These are phyloP conservation scores for Suillus clintonianus DNA, from an alignment of 768 basidiomycete genomes.

Conservation along the genomic window DNA sequence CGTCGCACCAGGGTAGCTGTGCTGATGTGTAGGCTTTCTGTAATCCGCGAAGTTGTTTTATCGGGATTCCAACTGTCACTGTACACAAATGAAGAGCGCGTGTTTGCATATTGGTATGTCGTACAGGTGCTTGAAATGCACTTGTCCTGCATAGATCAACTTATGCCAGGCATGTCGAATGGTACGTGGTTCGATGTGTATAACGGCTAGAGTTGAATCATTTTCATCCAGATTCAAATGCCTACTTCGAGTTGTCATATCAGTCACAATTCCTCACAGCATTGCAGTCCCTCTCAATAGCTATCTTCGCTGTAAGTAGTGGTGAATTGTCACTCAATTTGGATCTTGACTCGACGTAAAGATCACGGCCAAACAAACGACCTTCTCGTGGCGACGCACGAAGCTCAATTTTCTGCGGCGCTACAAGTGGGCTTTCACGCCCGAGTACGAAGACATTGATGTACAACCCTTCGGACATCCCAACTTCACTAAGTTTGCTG, in stretches of 20 bases:
- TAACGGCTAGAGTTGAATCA: slow-evolving; percentile 2
- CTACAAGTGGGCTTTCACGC: slow-evolving; percentile 77
- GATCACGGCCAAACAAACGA: slow-evolving; percentile 50
- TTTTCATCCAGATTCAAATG: slow-evolving; percentile 17
- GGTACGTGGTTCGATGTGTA: slow-evolving; percentile 29
- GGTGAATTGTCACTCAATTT: not conserved
- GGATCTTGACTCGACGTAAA: slow-evolving; percentile 19
- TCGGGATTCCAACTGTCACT: slow-evolving; percentile 80
- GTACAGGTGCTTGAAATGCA: slow-evolving; percentile 59
- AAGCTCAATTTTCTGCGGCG: slow-evolving; percentile 61
- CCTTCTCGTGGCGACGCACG: slow-evolving; percentile 51
- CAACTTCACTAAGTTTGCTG: slow-evolving; percentile 50
- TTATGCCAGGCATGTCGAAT: slow-evolving; percentile 41
- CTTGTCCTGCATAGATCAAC: slow-evolving; percentile 50
- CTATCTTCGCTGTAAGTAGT: slow-evolving; percentile 53
- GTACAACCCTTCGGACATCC: slow-evolving; percentile 54
- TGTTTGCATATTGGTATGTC: slow-evolving; percentile 79
- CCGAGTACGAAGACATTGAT: slow-evolving; percentile 56
- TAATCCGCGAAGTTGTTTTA: slow-evolving; percentile 66
- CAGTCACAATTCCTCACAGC: slow-evolving; percentile 56
- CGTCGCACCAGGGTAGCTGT: slow-evolving; percentile 48
- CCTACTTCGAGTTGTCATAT: slow-evolving; percentile 49
- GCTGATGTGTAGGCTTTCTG: slow-evolving; percentile 58
- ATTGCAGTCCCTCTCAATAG: slow-evolving; percentile 55
- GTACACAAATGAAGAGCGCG: slow-evolving; percentile 64